Evolutionary conservation across 148 eudicot genomes (phyloP).

Genomic region (Rhododendron henanense): DNA sequence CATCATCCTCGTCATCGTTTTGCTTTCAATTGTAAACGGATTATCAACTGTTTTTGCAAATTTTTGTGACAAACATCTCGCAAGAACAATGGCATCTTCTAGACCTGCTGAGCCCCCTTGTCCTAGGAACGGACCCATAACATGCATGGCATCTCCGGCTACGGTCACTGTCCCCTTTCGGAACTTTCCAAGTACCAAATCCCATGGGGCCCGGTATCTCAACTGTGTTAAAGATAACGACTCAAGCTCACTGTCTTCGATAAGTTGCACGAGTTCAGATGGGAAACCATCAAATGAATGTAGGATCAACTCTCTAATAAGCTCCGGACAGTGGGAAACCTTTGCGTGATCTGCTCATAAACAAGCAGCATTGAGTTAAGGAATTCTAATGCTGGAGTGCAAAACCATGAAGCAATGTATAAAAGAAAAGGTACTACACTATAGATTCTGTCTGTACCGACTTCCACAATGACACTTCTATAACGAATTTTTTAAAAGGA

Average conservation of each 20-base stretch:
- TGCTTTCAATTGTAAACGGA: constrained; percentile 6
- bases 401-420: background rate
- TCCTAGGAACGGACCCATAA: too few species aligned
- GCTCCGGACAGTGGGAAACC: constrained; percentile 23
- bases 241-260: constrained; percentile 25
- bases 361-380: background rate
- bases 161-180: constrained; percentile 19
- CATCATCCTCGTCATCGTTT: background rate
- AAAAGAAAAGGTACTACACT: background rate
- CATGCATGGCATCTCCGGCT: constrained; percentile 21
- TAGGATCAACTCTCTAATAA: constrained; percentile 28
- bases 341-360: constrained; percentile 14
- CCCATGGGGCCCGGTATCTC: background rate
- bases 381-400: background rate
- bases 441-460: background rate
- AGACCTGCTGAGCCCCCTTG: too few species aligned
- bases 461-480: background rate
- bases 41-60: too few species aligned
- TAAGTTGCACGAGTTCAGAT: constrained; percentile 23
- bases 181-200: constrained; percentile 11
- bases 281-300: constrained; percentile 26
- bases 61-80: too few species aligned
- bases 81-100: too few species aligned
- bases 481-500: background rate
- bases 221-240: constrained; percentile 33